Evolutionary conservation across 2,329 filamentous ascomycete species (phyloP), one percentile per base, ranked within the genome.

Genomic region (Fusarium camptoceras): DNA sequence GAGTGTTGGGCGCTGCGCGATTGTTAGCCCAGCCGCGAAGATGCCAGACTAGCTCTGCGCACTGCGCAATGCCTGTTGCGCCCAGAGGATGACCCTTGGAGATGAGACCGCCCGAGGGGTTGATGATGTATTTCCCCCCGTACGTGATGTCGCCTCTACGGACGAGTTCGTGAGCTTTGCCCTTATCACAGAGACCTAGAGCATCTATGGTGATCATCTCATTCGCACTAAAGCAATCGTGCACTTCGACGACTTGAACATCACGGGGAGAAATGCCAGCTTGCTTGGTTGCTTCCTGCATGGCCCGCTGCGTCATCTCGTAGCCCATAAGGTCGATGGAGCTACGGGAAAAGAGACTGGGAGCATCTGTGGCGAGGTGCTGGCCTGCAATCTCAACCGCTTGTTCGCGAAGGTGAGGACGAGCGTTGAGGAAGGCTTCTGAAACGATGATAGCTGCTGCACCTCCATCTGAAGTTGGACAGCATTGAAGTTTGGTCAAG

Each of bases 401-500:
- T 75, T 94, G 92, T 59, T 88, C 85, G 77, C 90, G 91, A 63
- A 98, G 88, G 75, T 97, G 90, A 2, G 94, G 94, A 24, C 93
- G 88, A 11, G 91, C 91, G 76, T 95, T 92, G 57, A 98, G 88
- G 86, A 98, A 98, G 49, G 86, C 87, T 81, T 97, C 91, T 1
- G 94, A 97, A 57, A 97, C 94, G 54, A 99, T 84, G 31, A 98
- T 91, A 16, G 93, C 93, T 1, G 96, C 94, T 1, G 94, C 95
- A 48, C 91, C 93, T 50, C 95, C 95, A 80, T 98, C 96, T 1
- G 94, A 97, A 2, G 95, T 98, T 2, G 96, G 95, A 82, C 95
- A 98, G 87, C 95, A 98, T 83, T 98, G 96, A n/a, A 98, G 90
- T 83, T 98, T 98, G 62, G 96, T 98, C 59, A 98, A 87, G 18